Conservation (phyloP, 306 rosid genomes). For the Cucumis hystrix region DNA sequence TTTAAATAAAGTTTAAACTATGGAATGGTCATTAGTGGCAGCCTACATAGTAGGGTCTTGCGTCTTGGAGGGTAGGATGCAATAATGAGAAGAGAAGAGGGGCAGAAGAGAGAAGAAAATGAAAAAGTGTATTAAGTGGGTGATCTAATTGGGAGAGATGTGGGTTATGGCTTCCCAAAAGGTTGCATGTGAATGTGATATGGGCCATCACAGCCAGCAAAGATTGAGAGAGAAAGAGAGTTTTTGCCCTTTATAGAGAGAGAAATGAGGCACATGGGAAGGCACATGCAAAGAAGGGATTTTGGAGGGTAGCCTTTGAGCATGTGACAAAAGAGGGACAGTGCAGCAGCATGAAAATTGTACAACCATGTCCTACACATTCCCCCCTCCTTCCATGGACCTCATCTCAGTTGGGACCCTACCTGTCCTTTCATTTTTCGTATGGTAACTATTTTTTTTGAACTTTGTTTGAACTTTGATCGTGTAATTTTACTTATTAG, state of each 20-base stretch:
- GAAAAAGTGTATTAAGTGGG: background rate
- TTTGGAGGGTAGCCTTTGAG: slow-evolving; percentile 11
- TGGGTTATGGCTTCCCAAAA: slow-evolving; percentile 43
- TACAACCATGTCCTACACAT: slow-evolving; percentile 94
- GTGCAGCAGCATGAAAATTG: slow-evolving; percentile 62
- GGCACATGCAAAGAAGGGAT: slow-evolving; percentile 32
- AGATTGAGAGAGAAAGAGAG: background rate
- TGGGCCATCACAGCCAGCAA: slow-evolving; percentile 40
- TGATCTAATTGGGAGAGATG: background rate
- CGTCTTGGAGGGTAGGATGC: background rate
- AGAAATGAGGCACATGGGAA: slow-evolving; percentile 37
- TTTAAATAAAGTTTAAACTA: too few relatives aligned
- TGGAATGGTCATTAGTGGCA: too few relatives aligned
- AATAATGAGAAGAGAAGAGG: background rate
- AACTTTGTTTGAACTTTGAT: background rate
- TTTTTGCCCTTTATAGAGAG: background rate
- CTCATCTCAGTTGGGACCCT: slow-evolving; percentile 15
- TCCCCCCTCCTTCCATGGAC: slow-evolving; percentile 50
- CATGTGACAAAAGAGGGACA: slow-evolving; percentile 72
- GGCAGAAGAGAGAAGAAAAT: background rate
- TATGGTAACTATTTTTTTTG: background rate
- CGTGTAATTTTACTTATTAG: too few relatives aligned
- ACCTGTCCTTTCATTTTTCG: background rate
- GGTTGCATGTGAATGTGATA: slow-evolving; percentile 73
- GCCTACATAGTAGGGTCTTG: too few relatives aligned